Percentiles rank a stretch among this genome's conserved stretches.
phyloP scores from a whole-genome alignment of 2,329 filamentous ascomycete genomes.

The Hymenoscyphus fraxineus region DNA sequence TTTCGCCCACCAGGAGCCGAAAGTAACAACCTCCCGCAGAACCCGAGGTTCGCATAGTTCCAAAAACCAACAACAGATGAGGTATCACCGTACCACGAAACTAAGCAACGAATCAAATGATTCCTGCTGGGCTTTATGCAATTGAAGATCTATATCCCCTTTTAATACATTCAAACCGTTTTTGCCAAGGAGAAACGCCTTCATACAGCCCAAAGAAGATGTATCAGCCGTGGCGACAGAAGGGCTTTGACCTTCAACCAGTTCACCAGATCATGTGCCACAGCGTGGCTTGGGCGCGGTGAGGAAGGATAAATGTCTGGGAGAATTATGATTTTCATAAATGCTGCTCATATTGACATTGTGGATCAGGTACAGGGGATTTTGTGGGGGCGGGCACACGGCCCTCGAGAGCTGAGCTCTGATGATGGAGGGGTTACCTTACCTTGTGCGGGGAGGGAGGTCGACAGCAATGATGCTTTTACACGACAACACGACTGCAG shows the following conservation, averaged over 20 bases:
- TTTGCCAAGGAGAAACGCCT: background rate
- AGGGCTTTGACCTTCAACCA: background rate
- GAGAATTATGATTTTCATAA: conserved; percentile 6
- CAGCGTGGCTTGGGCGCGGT: background rate
- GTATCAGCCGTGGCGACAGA: background rate
- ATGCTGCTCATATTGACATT: background rate
- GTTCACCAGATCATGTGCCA: conserved; percentile 1
- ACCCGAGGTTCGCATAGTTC: background rate
- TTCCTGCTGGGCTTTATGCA: background rate
- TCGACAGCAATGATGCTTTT: conserved; percentile 2
- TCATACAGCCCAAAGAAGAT: background rate
- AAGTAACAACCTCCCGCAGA: background rate
- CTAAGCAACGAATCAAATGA: background rate
- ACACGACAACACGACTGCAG: background rate
- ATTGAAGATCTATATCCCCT: too few relatives aligned
- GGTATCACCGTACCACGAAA: background rate
- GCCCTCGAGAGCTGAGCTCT: background rate
- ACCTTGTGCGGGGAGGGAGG: background rate
- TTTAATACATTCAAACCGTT: too few relatives aligned
- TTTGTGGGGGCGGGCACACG: background rate
- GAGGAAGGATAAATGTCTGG: conserved; percentile 1
- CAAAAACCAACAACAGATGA: background rate
- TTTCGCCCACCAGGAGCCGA: background rate
- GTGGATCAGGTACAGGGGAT: background rate
- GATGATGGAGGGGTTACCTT: conserved; percentile 6